These are phyloP conservation scores for Russula brevipes DNA, from an alignment of 768 basidiomycete species.

Conservation along the genomic window DNA sequence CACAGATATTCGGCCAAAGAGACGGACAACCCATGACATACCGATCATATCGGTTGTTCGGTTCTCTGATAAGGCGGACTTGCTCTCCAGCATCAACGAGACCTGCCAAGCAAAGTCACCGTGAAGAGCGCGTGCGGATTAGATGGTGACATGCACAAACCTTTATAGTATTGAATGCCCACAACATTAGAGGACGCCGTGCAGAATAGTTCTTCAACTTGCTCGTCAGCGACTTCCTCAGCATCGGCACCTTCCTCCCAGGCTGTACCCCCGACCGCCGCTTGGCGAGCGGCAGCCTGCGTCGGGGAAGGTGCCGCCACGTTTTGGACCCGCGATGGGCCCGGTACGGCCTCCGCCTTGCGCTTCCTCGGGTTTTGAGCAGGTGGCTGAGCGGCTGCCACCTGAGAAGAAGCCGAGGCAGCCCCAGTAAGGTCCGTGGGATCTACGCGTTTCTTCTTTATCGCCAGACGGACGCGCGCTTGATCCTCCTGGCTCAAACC, in stretches of 20 bases:
- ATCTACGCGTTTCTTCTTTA: slow-evolving; percentile 50
- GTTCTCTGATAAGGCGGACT: slow-evolving; percentile 62
- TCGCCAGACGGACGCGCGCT: slow-evolving; percentile 54
- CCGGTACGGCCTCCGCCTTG: slow-evolving; percentile 33
- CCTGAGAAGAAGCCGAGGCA: slow-evolving; percentile 13
- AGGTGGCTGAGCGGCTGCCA: slow-evolving; percentile 3
- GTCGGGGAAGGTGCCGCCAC: slow-evolving; percentile 20
- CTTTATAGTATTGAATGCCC: slow-evolving; percentile 79
- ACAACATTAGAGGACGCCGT: slow-evolving; percentile 59
- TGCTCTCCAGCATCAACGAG: slow-evolving; percentile 77
- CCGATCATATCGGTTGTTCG: slow-evolving; percentile 64
- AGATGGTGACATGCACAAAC: slow-evolving; percentile 32
- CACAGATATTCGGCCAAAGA: background rate
- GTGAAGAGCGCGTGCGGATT: background rate
- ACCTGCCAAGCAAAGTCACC: slow-evolving; percentile 38
- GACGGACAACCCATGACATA: slow-evolving; percentile 27
- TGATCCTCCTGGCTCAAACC: slow-evolving; percentile 49
- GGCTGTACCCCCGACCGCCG: slow-evolving; percentile 15
- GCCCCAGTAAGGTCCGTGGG: slow-evolving; percentile 50
- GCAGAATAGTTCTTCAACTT: slow-evolving; percentile 63
- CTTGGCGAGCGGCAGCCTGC: slow-evolving; percentile 21
- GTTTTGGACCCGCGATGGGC: slow-evolving; percentile 10
- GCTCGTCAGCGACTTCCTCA: slow-evolving; percentile 18
- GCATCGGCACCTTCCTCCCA: slow-evolving; percentile 24
- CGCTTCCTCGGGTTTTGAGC: slow-evolving; percentile 42